These are phyloP conservation scores for Vigna hirtella DNA, from an alignment of 306 rosid species.

Conservation along the genomic window DNA sequence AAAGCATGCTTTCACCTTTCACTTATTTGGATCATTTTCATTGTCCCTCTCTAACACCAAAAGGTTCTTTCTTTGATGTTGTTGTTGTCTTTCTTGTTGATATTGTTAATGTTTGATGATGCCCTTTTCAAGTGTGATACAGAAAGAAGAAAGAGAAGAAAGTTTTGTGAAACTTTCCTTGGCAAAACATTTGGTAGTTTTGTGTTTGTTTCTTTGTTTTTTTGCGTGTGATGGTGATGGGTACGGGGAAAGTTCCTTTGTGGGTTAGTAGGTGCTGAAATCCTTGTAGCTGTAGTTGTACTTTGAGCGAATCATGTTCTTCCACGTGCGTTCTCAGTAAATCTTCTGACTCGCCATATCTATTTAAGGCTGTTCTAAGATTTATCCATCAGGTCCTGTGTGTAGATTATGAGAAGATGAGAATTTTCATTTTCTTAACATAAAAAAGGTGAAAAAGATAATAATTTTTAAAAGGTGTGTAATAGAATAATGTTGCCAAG, in stretches of 20 bases:
- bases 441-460: background rate
- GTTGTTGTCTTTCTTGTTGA: slow-evolving; percentile 1
- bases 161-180: background rate
- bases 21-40: slow-evolving; percentile 34
- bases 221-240: background rate
- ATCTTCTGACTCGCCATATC: background rate
- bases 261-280: slow-evolving; percentile 51
- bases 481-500: too few species aligned
- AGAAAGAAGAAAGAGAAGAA: background rate
- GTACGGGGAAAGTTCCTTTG: background rate
- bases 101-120: slow-evolving; percentile 16
- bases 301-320: background rate
- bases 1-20: slow-evolving; percentile 62
- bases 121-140: slow-evolving; percentile 41
- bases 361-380: background rate
- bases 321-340: slow-evolving; percentile 36
- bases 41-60: slow-evolving; percentile 21
- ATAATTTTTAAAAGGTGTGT: too few species aligned
- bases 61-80: background rate
- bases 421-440: background rate
- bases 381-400: background rate
- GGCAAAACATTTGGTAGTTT: slow-evolving; percentile 10
- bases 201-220: background rate
- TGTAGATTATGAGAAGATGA: background rate
- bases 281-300: slow-evolving; percentile 15